phyloP scores from a whole-genome alignment of 257 asterid species.

The Solanum infundibuliforme region DNA sequence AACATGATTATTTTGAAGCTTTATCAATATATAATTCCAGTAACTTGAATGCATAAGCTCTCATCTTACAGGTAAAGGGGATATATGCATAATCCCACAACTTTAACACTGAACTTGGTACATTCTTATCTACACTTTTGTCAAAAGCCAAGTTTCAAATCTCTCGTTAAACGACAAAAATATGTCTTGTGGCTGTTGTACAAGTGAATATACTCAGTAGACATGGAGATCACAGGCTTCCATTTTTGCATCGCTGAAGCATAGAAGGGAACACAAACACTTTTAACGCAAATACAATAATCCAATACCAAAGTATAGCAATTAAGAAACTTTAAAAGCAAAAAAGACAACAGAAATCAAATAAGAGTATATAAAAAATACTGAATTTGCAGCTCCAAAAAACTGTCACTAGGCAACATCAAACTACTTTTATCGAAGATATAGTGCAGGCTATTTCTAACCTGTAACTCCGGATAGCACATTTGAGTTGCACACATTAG shows the following conservation, averaged over 20 bases:
- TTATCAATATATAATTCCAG: not conserved
- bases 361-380: not conserved
- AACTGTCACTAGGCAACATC: not conserved
- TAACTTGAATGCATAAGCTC: not conserved
- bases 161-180: not conserved
- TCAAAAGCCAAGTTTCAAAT: not conserved
- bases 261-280: not conserved
- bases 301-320: not conserved
- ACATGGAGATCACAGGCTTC: not conserved
- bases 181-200: not conserved
- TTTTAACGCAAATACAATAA: not conserved
- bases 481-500: slow-evolving; percentile 63
- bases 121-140: not conserved
- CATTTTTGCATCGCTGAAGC: not conserved
- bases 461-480: slow-evolving; percentile 98
- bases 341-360: not conserved
- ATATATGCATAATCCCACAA: not conserved
- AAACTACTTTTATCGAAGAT: not conserved
- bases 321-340: not conserved
- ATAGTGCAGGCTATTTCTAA: slow-evolving; percentile 18
- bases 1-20: not conserved
- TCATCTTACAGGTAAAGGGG: not conserved
- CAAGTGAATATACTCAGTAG: not conserved
- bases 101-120: not conserved
- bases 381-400: not conserved